Evolutionary conservation across 495 filamentous ascomycete species (phyloP).

Genomic region (Hypoxylon intermedium): DNA sequence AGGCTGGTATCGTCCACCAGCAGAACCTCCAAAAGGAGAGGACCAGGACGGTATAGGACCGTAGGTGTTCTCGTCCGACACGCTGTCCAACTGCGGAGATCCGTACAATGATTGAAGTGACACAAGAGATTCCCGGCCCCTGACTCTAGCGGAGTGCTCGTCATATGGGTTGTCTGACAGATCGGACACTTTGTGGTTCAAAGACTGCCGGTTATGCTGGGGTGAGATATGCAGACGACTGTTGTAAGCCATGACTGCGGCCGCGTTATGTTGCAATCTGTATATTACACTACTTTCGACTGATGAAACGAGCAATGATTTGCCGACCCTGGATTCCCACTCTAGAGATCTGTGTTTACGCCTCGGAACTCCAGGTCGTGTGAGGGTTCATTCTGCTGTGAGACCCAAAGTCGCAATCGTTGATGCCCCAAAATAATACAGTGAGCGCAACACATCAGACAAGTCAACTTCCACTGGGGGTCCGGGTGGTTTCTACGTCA

Average conservation of each 20-base stretch:
- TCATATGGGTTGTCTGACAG: slow-evolving; percentile 48
- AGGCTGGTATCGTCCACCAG: slow-evolving; percentile 46
- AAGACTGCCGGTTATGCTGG: slow-evolving; percentile 34
- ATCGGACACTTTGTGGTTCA: slow-evolving; percentile 53
- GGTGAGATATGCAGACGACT: slow-evolving; percentile 20
- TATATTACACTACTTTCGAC: slow-evolving; percentile 25
- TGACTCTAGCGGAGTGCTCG: slow-evolving; percentile 30
- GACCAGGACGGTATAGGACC: slow-evolving; percentile 31
- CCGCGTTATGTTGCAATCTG: slow-evolving; percentile 3
- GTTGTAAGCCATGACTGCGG: slow-evolving; percentile 33
- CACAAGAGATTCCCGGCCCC: slow-evolving; percentile 50
- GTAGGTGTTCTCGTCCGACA: slow-evolving; percentile 11
- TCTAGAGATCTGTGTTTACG: slow-evolving; percentile 3
- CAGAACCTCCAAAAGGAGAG: slow-evolving; percentile 30
- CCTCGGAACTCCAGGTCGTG: slow-evolving; percentile 1
- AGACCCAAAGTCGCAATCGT: neutral
- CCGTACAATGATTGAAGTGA: slow-evolving; percentile 49
- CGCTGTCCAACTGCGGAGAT: slow-evolving; percentile 8
- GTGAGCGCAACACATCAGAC: neutral
- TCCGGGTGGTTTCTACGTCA: neutral
- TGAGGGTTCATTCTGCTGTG: slow-evolving; percentile 3
- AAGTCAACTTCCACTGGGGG: neutral
- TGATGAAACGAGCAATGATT: slow-evolving; percentile 22
- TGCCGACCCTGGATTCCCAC: slow-evolving; percentile 2
- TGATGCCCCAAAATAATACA: neutral